Evolutionary conservation across 1,284 basidiomycete genomes (phyloP).

Genomic region (Austroboletus rostrupii): DNA sequence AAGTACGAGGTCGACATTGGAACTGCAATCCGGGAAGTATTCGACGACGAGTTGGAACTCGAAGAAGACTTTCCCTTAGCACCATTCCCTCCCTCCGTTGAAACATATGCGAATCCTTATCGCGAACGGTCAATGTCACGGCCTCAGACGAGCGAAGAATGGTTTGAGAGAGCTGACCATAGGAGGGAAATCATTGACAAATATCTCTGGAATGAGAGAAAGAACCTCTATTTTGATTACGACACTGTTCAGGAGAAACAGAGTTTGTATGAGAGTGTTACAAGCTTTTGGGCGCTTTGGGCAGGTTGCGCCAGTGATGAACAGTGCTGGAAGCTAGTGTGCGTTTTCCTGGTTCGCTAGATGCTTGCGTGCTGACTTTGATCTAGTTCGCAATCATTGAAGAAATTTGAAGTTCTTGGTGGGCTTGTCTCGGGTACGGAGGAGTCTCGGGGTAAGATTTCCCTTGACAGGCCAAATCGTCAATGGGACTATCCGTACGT

Average conservation of each 20-base stretch:
- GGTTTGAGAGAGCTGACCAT: conserved; percentile 85
- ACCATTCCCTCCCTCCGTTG: conserved; percentile 86
- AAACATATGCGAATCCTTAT: conserved; percentile 61
- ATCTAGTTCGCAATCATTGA: conserved; percentile 72
- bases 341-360: conserved; percentile 33
- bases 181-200: conserved; percentile 85
- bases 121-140: conserved; percentile 63
- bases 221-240: conserved; percentile 94
- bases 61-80: conserved; percentile 89
- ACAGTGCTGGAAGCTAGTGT: conserved; percentile 92
- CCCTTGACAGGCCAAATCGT: conserved; percentile 94
- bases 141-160: conserved; percentile 76
- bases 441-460: conserved; percentile 92
- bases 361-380: conserved; percentile 13
- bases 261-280: conserved; percentile 93
- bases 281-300: conserved; percentile 96
- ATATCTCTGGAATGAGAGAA: conserved; percentile 96
- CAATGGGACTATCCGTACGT: conserved; percentile 93
- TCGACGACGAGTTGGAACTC: conserved; percentile 86
- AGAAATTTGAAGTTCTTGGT: conserved; percentile 94
- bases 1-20: conserved; percentile 97
- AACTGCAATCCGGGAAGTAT: conserved; percentile 90
- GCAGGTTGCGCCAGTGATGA: conserved; percentile 94
- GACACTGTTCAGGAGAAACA: conserved; percentile 89
- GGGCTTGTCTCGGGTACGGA: conserved; percentile 97